These are phyloP conservation scores for Candida schatavii DNA, from an alignment of 805 yeast genomes.

Conservation along the genomic window DNA sequence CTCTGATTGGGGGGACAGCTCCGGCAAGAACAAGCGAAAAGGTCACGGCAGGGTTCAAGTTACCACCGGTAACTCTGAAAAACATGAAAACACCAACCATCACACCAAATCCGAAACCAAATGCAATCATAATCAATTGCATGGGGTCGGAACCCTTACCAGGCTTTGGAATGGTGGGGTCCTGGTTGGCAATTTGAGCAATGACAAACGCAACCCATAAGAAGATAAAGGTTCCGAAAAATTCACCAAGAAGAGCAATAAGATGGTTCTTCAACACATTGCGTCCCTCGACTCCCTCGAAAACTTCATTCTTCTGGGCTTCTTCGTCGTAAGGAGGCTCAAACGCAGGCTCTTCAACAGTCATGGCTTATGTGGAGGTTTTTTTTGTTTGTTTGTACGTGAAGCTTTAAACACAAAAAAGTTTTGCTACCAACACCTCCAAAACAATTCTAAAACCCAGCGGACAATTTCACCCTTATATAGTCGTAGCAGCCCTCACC, in stretches of 20 bases:
- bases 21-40: slow-evolving; percentile 67
- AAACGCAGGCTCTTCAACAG: slow-evolving; percentile 15
- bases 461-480: too few relatives aligned
- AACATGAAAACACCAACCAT: slow-evolving; percentile 68
- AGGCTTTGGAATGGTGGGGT: slow-evolving; percentile 27
- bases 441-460: too few relatives aligned
- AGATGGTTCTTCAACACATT: slow-evolving; percentile 45
- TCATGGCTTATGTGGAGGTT: too few relatives aligned
- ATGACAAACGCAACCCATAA: slow-evolving; percentile 78
- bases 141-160: slow-evolving; percentile 54
- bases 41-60: slow-evolving; percentile 87
- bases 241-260: slow-evolving; percentile 75
- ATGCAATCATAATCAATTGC: slow-evolving; percentile 72
- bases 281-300: not conserved
- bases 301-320: slow-evolving; percentile 16
- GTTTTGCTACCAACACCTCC: not conserved
- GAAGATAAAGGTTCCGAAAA: slow-evolving; percentile 82
- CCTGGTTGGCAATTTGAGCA: slow-evolving; percentile 79
- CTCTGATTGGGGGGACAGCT: slow-evolving; percentile 73
- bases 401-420: not conserved
- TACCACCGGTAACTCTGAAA: slow-evolving; percentile 82
- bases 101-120: slow-evolving; percentile 85
- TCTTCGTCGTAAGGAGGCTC: too few relatives aligned
- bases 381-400: too few relatives aligned
- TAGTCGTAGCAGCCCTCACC: not conserved